Evolutionary conservation across 2,329 filamentous ascomycete species (phyloP), one percentile per base, ranked within the genome.

Genomic region (Pseudogymnoascus sp.): DNA sequence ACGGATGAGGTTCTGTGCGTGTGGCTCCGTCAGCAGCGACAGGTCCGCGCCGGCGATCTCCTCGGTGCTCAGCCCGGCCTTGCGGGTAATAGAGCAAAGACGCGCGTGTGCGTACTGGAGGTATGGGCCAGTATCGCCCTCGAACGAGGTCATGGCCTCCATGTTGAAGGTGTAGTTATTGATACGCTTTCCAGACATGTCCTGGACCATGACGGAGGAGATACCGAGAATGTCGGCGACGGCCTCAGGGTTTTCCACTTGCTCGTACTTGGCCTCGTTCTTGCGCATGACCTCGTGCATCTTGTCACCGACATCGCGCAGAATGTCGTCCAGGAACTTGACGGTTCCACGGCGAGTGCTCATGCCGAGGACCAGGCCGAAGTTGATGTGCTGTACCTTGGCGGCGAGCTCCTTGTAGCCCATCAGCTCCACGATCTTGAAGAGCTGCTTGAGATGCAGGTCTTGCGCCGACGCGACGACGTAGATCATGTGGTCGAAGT

Each of bases 251-350:
- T 97, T 81, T 71, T 88, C 89, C 17, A 99, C 88, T 76, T 97
- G 92, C 62, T 85, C 78, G 76, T 97, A 99, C 80, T 99, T 99
- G 72, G 83, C 81, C 70, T 89, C 82, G 75, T 97, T 97, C 79
- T 88, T 89, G 76, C 80, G 85, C 94, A 99, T 99, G 60, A 95
- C 91, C 65, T 96, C 91, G 80, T 97, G 93, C 94, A 99, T 99
- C 77, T 92, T 91, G 62, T 97, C 93, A 70, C 85, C 87, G 6
- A 95, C 91, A 68, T 92, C 89, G 41, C 83, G 81, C 63, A 92
- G 80, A 68, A 92, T 91, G 68, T 90, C 87, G 69, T 81, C 80
- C 41, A 84, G 72, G 77, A 90, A 91, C 75, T 89, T 89, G 69
- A 91, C 89, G 0, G 87, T 91, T 64, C 87, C 87, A 72, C 82